A percentile compares a stretch with the other conserved stretches of the same genome.
These are phyloP conservation scores for Termitomyces heimii DNA, from an alignment of 768 basidiomycete species.

Conservation along the genomic window DNA sequence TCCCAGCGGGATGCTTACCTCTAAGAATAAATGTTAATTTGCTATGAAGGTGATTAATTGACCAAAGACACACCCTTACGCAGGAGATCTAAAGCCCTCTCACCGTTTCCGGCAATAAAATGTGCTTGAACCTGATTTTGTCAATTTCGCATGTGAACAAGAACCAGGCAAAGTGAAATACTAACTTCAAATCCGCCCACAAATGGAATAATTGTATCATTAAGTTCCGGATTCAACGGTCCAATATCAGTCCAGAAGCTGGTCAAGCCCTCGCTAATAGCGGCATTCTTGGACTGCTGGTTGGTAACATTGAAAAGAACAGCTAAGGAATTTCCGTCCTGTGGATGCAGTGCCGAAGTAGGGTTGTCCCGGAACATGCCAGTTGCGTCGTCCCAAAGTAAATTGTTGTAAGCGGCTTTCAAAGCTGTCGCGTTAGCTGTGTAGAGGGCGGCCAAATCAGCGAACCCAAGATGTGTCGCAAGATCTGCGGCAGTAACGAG, in stretches of 20 bases:
- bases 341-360: conserved; percentile 33
- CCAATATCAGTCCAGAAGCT: conserved; percentile 45
- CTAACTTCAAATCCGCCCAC: conserved; percentile 44
- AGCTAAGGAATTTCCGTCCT: conserved; percentile 46
- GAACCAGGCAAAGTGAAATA: not conserved
- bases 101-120: conserved; percentile 39
- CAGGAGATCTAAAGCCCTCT: conserved; percentile 38
- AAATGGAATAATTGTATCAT: conserved; percentile 47
- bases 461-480: conserved; percentile 22
- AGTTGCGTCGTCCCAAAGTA: conserved; percentile 35
- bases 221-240: conserved; percentile 41
- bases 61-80: conserved; percentile 21
- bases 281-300: conserved; percentile 28
- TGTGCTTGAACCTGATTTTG: conserved; percentile 40
- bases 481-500: conserved; percentile 30
- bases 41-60: not conserved
- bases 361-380: conserved; percentile 46
- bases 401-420: conserved; percentile 33
- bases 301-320: conserved; percentile 41
- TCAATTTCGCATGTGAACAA: not conserved
- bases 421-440: conserved; percentile 28
- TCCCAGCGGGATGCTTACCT: conserved; percentile 4
- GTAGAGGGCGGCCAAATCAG: conserved; percentile 19
- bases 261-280: conserved; percentile 37
- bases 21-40: not conserved